Conservation (phyloP, 164 flowering plant species). For the Annona cherimola region DNA sequence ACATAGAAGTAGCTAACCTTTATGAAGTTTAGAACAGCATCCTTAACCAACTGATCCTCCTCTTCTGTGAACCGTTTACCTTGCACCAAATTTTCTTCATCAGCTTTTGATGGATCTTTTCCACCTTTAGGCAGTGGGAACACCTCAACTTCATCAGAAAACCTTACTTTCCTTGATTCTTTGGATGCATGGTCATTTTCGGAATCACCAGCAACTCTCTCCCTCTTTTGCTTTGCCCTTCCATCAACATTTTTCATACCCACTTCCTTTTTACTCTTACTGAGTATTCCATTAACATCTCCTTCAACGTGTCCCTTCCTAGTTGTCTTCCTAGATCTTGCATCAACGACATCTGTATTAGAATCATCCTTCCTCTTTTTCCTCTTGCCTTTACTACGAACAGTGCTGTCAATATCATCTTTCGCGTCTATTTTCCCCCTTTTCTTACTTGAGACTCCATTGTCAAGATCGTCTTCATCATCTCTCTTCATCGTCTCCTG, state of each 20-base stretch:
- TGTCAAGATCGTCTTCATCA: background rate
- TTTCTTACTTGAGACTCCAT: background rate
- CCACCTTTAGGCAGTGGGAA: background rate
- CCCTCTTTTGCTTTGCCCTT: background rate
- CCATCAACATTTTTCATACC: no score
- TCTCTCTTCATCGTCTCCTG: background rate
- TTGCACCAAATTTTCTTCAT: background rate
- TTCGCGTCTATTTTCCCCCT: no score
- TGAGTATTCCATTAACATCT: background rate
- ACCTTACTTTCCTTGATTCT: conserved; percentile 1
- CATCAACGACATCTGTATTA: background rate
- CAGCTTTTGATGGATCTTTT: background rate
- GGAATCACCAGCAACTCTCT: background rate
- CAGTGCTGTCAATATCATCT: no score
- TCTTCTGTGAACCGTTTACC: conserved; percentile 3
- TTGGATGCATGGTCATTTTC: background rate
- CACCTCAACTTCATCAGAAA: conserved; percentile 3
- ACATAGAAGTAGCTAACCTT: background rate
- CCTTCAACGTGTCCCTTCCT: background rate
- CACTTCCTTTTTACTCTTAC: background rate
- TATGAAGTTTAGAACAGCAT: background rate
- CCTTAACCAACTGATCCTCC: background rate
- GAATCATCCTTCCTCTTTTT: background rate
- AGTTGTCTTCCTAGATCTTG: background rate
- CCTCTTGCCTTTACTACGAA: background rate